A percentile compares a stretch with the other conserved stretches of the same genome.
Evolutionary conservation across 768 basidiomycete genomes (phyloP).

Genomic region (Tremella yokohamensis): DNA sequence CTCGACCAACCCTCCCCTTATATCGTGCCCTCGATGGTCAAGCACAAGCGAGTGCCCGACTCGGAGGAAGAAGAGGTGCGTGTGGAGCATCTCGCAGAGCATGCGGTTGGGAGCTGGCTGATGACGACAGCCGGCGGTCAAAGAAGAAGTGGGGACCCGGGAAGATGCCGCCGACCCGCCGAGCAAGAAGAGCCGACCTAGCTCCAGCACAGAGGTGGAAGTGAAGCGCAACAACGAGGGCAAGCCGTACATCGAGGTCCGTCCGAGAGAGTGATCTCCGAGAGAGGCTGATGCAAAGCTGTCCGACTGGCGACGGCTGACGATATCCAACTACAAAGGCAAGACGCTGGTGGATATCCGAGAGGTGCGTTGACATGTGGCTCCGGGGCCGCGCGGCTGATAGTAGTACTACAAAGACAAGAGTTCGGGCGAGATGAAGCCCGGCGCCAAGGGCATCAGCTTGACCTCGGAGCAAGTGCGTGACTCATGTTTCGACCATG

Average conservation of each 20-base stretch:
- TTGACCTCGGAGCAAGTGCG: slow-evolving; percentile 43
- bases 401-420: slow-evolving; percentile 47
- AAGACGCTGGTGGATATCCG: slow-evolving; percentile 47
- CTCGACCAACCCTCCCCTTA: no score
- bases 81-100: background rate
- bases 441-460: slow-evolving; percentile 44
- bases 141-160: background rate
- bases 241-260: slow-evolving; percentile 25
- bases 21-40: background rate
- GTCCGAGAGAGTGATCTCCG: background rate
- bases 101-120: background rate
- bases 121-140: slow-evolving; percentile 1
- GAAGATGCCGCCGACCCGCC: slow-evolving; percentile 1
- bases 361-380: slow-evolving; percentile 26
- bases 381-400: background rate
- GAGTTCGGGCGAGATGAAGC: slow-evolving; percentile 41
- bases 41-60: slow-evolving; percentile 3
- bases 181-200: slow-evolving; percentile 5
- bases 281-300: slow-evolving; percentile 19
- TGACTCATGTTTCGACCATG: background rate
- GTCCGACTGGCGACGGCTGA: slow-evolving; percentile 34
- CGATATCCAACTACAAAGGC: slow-evolving; percentile 41
- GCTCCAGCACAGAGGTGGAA: background rate
- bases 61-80: background rate
- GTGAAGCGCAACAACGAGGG: slow-evolving; percentile 22